These are phyloP conservation scores for Tilletia horrida DNA, from an alignment of 1,284 basidiomycete genomes.

Conservation along the genomic window DNA sequence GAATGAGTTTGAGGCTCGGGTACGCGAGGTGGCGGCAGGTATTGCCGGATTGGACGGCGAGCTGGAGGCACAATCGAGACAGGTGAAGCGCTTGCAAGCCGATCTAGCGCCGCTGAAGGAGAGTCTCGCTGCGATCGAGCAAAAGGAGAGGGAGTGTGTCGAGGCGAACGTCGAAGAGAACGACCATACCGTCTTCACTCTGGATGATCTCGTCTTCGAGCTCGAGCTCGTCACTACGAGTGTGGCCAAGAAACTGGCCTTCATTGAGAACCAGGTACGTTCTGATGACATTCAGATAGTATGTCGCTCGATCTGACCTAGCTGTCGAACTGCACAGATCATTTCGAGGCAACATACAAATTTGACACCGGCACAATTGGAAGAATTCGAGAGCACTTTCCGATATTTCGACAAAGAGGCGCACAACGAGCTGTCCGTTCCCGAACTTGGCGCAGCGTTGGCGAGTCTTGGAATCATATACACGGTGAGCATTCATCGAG, in stretches of 20 bases:
- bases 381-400: slow-evolving; percentile 96
- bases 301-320: no score
- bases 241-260: slow-evolving; percentile 82
- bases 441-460: slow-evolving; percentile 86
- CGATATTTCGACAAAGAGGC: slow-evolving; percentile 94
- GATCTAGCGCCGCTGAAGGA: slow-evolving; percentile 28
- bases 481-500: slow-evolving; percentile 47
- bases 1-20: slow-evolving; percentile 69
- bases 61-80: slow-evolving; percentile 32
- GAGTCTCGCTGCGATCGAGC: slow-evolving; percentile 26
- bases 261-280: slow-evolving; percentile 87
- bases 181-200: slow-evolving; percentile 87
- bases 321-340: no score
- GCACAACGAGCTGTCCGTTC: slow-evolving; percentile 76
- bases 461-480: slow-evolving; percentile 92
- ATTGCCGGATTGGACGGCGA: slow-evolving; percentile 41
- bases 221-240: slow-evolving; percentile 76
- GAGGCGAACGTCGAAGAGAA: slow-evolving; percentile 96
- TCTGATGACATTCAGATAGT: no score
- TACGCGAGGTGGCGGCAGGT: slow-evolving; percentile 35
- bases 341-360: slow-evolving; percentile 87
- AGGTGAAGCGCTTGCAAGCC: slow-evolving; percentile 33
- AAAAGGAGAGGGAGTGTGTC: slow-evolving; percentile 63
- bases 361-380: slow-evolving; percentile 88
- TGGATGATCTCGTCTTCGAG: slow-evolving; percentile 86